Conservation (phyloP, 2,329 filamentous ascomycete species). For the Didymella segeticola region DNA sequence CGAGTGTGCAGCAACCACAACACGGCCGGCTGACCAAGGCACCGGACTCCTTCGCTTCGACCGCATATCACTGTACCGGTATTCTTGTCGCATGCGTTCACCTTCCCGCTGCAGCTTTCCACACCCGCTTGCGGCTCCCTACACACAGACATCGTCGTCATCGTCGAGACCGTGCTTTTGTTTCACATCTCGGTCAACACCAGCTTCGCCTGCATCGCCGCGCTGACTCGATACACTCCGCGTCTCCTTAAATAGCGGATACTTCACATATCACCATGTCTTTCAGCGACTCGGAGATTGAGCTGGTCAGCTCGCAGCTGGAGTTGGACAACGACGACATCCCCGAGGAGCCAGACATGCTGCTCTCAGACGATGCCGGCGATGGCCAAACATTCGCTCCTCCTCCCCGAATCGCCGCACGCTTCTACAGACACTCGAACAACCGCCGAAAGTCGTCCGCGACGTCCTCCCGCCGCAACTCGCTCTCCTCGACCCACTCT, state of each 20-base stretch:
- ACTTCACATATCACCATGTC: constrained; percentile 31
- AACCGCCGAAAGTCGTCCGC: constrained; percentile 76
- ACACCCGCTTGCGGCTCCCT: constrained; percentile 29
- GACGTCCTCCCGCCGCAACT: constrained; percentile 79
- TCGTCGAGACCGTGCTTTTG: constrained; percentile 38
- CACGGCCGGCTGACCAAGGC: constrained; percentile 13
- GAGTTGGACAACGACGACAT: constrained; percentile 48
- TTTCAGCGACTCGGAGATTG: constrained; percentile 43
- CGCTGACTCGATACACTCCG: constrained; percentile 29
- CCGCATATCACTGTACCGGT: constrained; percentile 16
- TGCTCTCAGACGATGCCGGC: constrained; percentile 49
- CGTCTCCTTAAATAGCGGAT: constrained; percentile 19
- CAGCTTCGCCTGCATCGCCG: constrained; percentile 18
- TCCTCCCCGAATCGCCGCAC: constrained; percentile 77
- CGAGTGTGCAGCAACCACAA: constrained; percentile 2
- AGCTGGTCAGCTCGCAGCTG: constrained; percentile 38
- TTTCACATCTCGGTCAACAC: constrained; percentile 33
- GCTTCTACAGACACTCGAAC: constrained; percentile 72
- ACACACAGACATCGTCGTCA: constrained; percentile 27
- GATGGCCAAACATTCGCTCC: constrained; percentile 62
- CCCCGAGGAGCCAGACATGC: constrained; percentile 51
- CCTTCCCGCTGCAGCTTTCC: constrained; percentile 13
- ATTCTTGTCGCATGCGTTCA: constrained; percentile 28
- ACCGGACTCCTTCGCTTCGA: constrained; percentile 29
- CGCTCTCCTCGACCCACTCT: constrained; percentile 77